Conservation (phyloP, 1,139 yeast genomes). For the Citeromyces siamensis region DNA sequence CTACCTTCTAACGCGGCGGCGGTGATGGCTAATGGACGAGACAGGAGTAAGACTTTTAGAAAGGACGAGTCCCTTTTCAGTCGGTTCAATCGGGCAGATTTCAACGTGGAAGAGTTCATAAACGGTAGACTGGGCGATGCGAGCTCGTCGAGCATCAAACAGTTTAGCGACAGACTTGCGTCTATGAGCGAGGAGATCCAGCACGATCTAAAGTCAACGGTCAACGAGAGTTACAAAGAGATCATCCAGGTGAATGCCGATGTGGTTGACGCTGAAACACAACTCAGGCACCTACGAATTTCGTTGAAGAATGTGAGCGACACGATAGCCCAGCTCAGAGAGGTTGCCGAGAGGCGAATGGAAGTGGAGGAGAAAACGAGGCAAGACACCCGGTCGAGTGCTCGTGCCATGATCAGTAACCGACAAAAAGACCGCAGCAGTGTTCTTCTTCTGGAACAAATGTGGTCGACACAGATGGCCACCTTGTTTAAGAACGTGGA, state of each 20-base stretch:
- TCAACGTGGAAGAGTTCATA: slow-evolving; percentile 40
- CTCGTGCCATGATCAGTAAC: slow-evolving; percentile 6
- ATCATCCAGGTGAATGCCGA: slow-evolving; percentile 59
- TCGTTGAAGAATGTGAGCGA: slow-evolving; percentile 50
- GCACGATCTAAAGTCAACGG: slow-evolving; percentile 51
- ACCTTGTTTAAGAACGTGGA: slow-evolving; percentile 75
- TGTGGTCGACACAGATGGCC: slow-evolving; percentile 71
- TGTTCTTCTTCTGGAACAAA: slow-evolving; percentile 57
- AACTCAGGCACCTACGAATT: slow-evolving; percentile 47
- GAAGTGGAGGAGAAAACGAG: slow-evolving; percentile 23
- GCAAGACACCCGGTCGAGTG: slow-evolving; percentile 8
- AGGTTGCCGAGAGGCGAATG: slow-evolving; percentile 51
- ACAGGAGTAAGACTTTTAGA: neutral
- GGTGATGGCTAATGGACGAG: slow-evolving; percentile 4
- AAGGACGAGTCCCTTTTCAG: neutral
- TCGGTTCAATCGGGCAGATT: slow-evolving; percentile 19
- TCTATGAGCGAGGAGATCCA: slow-evolving; percentile 41
- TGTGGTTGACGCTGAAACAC: slow-evolving; percentile 49
- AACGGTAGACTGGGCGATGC: slow-evolving; percentile 46
- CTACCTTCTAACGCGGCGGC: slow-evolving; percentile 10
- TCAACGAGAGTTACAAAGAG: slow-evolving; percentile 63
- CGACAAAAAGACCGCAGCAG: slow-evolving; percentile 49
- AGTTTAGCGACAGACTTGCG: slow-evolving; percentile 46
- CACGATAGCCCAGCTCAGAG: slow-evolving; percentile 54
- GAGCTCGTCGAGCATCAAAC: slow-evolving; percentile 63